A percentile compares a stretch with the other conserved stretches of the same genome.
Evolutionary conservation across 805 yeast genomes (phyloP).

Genomic region (Lipomyces yamadae): DNA sequence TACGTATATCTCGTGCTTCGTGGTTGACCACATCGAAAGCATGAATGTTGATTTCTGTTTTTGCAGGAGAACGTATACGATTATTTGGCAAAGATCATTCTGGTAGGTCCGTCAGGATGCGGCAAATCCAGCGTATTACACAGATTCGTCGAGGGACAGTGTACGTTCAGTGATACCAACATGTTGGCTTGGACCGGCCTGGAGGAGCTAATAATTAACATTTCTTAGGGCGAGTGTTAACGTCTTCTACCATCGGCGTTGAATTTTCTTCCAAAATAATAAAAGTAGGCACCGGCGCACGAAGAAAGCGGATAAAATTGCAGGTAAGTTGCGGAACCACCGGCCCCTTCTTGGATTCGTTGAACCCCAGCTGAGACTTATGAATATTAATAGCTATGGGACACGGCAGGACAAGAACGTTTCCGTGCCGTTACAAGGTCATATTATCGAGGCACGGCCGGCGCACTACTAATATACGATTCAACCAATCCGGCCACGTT

Average conservation of each 20-base stretch:
- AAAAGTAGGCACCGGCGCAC: conserved; percentile 44
- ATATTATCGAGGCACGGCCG: conserved; percentile 93
- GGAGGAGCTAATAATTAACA: no score
- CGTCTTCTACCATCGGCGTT: conserved; percentile 49
- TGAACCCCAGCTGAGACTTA: not conserved
- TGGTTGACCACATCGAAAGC: not conserved
- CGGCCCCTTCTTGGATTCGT: conserved; percentile 51
- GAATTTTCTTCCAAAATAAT: conserved; percentile 49
- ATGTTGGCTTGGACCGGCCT: no score
- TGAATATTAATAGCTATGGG: conserved; percentile 77
- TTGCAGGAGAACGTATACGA: conserved; percentile 42
- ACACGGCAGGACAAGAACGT: conserved; percentile 96
- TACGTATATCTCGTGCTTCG: not conserved
- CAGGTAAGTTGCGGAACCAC: conserved; percentile 34
- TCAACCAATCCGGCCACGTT: conserved; percentile 83
- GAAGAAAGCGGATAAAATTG: conserved; percentile 39
- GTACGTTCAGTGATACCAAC: conserved; percentile 33
- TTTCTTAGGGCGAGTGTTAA: conserved; percentile 43
- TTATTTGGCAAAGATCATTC: conserved; percentile 48
- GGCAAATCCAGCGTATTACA: conserved; percentile 55
- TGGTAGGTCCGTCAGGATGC: conserved; percentile 55
- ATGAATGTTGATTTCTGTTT: not conserved
- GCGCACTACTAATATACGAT: conserved; percentile 89
- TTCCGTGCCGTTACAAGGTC: conserved; percentile 94
- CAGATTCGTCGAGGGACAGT: conserved; percentile 48